Base-by-base conservation (phyloP, 2,329 filamentous ascomycete genomes). In the Tympanopsis confertula region DNA sequence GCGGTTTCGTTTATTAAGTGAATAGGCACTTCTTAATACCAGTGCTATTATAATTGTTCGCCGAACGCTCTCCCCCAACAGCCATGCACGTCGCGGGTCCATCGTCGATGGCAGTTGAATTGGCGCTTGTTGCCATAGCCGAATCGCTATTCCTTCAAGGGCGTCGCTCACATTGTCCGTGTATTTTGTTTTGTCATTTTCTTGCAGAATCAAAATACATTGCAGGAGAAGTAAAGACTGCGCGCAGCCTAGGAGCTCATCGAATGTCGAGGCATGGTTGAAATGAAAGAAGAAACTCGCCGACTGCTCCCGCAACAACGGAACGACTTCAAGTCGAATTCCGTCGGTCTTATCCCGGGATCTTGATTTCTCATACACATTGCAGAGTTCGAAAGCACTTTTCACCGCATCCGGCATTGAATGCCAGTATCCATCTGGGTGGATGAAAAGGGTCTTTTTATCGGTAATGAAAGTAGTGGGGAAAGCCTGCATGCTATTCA, bases 21-120 rank as follows among this genome's bases (percentile, higher is more conserved):
- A 52, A 40, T 55, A 57, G 2, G 50, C 48, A 13, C 51, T 54
- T 15, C 45, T 41, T 4, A 58, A 40, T 35, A 57, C 48, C 17
- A 52, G 46, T 15, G 45, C 48, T 36, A 57, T 50, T 13, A 51
- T 54, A 13, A 55, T 51, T 0, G 53, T 57, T 4, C 53, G 47
- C 1, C 55, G 45, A 12, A 53, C 49, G 19, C 48, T 53, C 37
- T 57, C 55, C 2, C 42, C 52, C 2, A 56, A 47, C 5, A 56
- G 37, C 54, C 54, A 57, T 3, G 52, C 51, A 2, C 45, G 45
- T 41, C 49, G 46, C 3, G 48, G 45, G 17, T 43, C 49, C 13
- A 53, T 36, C 1, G 39, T 44, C 5, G 42, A 36, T 1, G 50
- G 49, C 15, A 55, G 30, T 26, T 52, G 47, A 10, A 42, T 40